These are phyloP conservation scores for Chrysopogon serrulatus DNA, from an alignment of 176 grass and related monocot species.

Conservation along the genomic window DNA sequence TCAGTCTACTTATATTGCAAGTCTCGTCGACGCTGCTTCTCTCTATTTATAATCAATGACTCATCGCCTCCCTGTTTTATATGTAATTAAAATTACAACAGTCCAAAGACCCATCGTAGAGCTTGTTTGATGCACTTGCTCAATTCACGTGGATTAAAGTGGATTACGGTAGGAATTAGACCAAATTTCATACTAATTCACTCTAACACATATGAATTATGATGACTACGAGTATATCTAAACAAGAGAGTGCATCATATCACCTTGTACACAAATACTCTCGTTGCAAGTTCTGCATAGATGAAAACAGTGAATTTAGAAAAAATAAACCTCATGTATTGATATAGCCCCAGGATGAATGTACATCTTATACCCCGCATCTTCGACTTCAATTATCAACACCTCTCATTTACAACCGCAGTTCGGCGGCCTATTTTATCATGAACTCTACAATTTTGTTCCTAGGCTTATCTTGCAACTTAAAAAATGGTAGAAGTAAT, in stretches of 20 bases:
- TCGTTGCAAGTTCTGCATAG: not conserved
- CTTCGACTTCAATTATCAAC: conserved; percentile 25
- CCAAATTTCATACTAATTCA: too few species aligned
- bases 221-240: not conserved
- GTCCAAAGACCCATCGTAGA: not conserved
- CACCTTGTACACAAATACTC: not conserved
- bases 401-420: conserved; percentile 46
- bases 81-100: not conserved
- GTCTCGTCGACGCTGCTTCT: not conserved
- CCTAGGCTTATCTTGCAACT: conserved; percentile 34
- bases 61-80: too few species aligned
- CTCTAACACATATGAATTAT: too few species aligned
- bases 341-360: conserved; percentile 38
- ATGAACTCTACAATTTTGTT: conserved; percentile 27
- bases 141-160: not conserved
- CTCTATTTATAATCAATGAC: not conserved
- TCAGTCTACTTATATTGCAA: not conserved
- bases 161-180: too few species aligned
- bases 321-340: conserved; percentile 9
- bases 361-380: conserved; percentile 19
- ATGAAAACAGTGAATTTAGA: not conserved
- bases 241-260: not conserved
- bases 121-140: not conserved
- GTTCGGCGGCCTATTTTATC: conserved; percentile 4
- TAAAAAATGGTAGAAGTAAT: conserved; percentile 14